A percentile compares a stretch with the other conserved stretches of the same genome.
Evolutionary conservation across 2,329 filamentous ascomycete species (phyloP).

Genomic region (Lecanicillium sp.): DNA sequence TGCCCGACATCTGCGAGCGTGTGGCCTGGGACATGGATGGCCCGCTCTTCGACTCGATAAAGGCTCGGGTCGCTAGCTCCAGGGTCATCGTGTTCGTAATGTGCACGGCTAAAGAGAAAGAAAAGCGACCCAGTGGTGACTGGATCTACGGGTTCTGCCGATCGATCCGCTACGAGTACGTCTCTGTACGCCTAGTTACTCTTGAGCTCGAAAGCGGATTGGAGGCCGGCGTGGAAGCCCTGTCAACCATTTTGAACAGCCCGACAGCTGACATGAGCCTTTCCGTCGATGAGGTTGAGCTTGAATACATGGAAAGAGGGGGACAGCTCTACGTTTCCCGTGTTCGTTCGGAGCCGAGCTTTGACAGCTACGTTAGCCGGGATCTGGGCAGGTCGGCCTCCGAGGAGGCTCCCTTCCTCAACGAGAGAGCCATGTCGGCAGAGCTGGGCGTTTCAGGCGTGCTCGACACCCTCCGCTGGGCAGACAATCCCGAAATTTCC

Average conservation of each 20-base stretch:
- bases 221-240: conserved; percentile 5
- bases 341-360: conserved; percentile 10
- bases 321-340: conserved; percentile 18
- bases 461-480: conserved; percentile 18
- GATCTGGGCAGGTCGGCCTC: conserved; percentile 1
- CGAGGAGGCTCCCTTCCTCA: conserved; percentile 13
- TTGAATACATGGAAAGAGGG: conserved; percentile 15
- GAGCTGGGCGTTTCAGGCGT: conserved; percentile 17
- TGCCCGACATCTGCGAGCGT: conserved; percentile 10
- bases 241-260: conserved; percentile 12
- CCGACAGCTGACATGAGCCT: conserved; percentile 8
- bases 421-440: conserved; percentile 11
- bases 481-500: conserved; percentile 15
- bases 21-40: conserved; percentile 9
- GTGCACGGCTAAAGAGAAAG: conserved; percentile 8
- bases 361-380: conserved; percentile 11
- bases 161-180: conserved; percentile 8
- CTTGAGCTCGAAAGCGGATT: conserved; percentile 8
- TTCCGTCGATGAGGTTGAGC: conserved; percentile 13
- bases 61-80: conserved; percentile 6
- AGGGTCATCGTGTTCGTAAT: conserved; percentile 12
- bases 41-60: conserved; percentile 7
- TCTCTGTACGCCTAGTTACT: conserved; percentile 9
- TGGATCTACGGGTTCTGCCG: conserved; percentile 12
- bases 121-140: conserved; percentile 8